These are phyloP conservation scores for Tuber indicum DNA, from an alignment of 495 filamentous ascomycete genomes.

Conservation along the genomic window DNA sequence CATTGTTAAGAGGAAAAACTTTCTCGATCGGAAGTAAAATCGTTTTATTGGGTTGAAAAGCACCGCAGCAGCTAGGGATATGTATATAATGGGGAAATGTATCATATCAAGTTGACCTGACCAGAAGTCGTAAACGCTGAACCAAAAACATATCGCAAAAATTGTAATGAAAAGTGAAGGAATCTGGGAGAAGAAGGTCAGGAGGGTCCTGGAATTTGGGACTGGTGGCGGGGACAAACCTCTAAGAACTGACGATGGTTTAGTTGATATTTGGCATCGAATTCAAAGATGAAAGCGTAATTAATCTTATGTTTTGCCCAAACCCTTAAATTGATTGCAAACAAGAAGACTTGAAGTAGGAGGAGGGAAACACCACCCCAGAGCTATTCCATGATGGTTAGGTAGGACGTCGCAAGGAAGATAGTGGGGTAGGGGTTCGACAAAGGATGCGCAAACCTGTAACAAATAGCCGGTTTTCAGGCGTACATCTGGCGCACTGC, in stretches of 20 bases:
- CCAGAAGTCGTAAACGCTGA: slow-evolving; percentile 64
- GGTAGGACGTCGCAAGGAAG: background rate
- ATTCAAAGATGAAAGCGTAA: slow-evolving; percentile 94
- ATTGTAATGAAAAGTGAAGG: slow-evolving; percentile 43
- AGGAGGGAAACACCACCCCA: slow-evolving; percentile 40
- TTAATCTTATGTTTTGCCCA: slow-evolving; percentile 84
- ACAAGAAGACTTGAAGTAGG: slow-evolving; percentile 34
- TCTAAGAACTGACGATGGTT: slow-evolving; percentile 73
- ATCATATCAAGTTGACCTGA: slow-evolving; percentile 61
- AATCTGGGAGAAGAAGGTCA: slow-evolving; percentile 17
- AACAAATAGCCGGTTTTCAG: slow-evolving; percentile 66
- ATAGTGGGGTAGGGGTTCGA: background rate
- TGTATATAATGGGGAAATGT: slow-evolving; percentile 82
- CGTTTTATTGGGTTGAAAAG: slow-evolving; percentile 68
- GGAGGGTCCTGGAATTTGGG: background rate
- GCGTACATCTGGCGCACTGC: slow-evolving; percentile 44
- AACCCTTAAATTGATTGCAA: slow-evolving; percentile 61
- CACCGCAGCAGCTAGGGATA: slow-evolving; percentile 57
- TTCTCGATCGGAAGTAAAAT: slow-evolving; percentile 67
- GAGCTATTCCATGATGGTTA: slow-evolving; percentile 40
- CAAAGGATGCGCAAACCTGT: slow-evolving; percentile 49
- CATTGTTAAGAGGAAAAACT: slow-evolving; percentile 72
- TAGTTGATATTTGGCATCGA: slow-evolving; percentile 73
- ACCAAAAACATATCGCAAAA: slow-evolving; percentile 73
- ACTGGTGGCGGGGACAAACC: slow-evolving; percentile 3